Percentiles rank a stretch among this genome's conserved stretches.
Evolutionary conservation across 2,329 filamentous ascomycete genomes (phyloP).

Genomic region (Paraphaeosphaeria sporulosa): DNA sequence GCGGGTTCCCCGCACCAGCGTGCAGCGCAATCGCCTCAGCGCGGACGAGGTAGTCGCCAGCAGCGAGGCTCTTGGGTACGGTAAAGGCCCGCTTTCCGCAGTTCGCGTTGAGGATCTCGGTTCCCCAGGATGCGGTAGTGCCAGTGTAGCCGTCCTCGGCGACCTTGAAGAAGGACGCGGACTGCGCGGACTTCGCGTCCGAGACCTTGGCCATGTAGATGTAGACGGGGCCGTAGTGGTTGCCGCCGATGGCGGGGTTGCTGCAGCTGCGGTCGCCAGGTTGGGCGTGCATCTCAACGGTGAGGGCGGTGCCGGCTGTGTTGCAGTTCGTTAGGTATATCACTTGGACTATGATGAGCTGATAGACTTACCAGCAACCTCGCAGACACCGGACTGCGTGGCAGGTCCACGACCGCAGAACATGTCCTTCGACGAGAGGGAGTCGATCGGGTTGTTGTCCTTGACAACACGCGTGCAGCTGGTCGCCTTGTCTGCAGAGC

Average conservation of each 20-base stretch:
- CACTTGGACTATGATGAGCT: not conserved
- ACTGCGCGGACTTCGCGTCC: constrained; percentile 42
- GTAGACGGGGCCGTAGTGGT: constrained; percentile 49
- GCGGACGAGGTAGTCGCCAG: constrained; percentile 45
- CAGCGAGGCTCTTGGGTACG: constrained; percentile 43
- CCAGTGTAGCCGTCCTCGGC: constrained; percentile 48
- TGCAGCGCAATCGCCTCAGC: constrained; percentile 46
- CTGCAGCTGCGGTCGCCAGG: constrained; percentile 41
- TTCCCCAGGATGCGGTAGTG: constrained; percentile 46
- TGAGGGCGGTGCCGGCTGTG: constrained; percentile 42
- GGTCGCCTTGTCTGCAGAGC: constrained; percentile 38
- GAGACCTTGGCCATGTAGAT: constrained; percentile 50
- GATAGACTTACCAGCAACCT: constrained; percentile 40
- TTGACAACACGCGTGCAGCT: constrained; percentile 43
- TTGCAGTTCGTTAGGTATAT: constrained; percentile 20
- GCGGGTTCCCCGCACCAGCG: constrained; percentile 39
- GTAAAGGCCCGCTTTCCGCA: constrained; percentile 47
- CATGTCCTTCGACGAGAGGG: constrained; percentile 42
- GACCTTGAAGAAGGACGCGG: constrained; percentile 48
- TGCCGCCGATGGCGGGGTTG: constrained; percentile 46
- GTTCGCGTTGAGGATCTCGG: constrained; percentile 50
- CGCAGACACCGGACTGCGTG: constrained; percentile 35
- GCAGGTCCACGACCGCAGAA: constrained; percentile 46
- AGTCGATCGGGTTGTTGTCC: constrained; percentile 46
- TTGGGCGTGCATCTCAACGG: constrained; percentile 50